Evolutionary conservation across 1,139 yeast genomes (phyloP).

Genomic region (Hyphopichia khmerensis): DNA sequence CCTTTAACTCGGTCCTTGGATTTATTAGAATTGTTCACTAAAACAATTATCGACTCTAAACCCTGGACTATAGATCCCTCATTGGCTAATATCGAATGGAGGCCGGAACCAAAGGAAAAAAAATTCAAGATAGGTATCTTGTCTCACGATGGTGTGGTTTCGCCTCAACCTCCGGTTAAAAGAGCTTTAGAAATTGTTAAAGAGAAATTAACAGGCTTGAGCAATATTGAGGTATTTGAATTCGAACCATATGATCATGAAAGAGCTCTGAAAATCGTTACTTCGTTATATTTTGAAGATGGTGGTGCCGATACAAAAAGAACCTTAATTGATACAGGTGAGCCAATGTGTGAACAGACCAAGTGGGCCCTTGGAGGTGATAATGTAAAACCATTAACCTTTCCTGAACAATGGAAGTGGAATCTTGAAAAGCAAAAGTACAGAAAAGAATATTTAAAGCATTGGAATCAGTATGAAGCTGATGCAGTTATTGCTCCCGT

Average conservation of each 20-base stretch:
- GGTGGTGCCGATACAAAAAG: slow-evolving; percentile 20
- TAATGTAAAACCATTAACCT: slow-evolving; percentile 4
- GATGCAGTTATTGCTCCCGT: slow-evolving; percentile 22
- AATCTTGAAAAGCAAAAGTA: slow-evolving; percentile 19
- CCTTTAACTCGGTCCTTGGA: slow-evolving; percentile 38
- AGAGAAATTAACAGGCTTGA: slow-evolving; percentile 10
- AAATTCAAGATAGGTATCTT: slow-evolving; percentile 16
- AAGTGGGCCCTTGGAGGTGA: slow-evolving; percentile 16
- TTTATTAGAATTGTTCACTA: slow-evolving; percentile 25
- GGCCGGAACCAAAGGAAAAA: slow-evolving; percentile 10
- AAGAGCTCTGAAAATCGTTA: slow-evolving; percentile 11
- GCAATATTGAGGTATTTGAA: slow-evolving; percentile 15
- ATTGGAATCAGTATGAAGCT: slow-evolving; percentile 16
- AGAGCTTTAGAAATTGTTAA: slow-evolving; percentile 20
- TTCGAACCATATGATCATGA: slow-evolving; percentile 17
- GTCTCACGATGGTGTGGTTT: slow-evolving; percentile 16
- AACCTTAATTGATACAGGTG: slow-evolving; percentile 15
- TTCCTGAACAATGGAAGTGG: slow-evolving; percentile 16
- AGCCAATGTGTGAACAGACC: slow-evolving; percentile 20
- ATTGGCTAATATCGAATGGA: slow-evolving; percentile 16
- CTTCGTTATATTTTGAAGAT: slow-evolving; percentile 20
- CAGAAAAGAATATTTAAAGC: slow-evolving; percentile 17
- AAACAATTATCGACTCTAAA: slow-evolving; percentile 21
- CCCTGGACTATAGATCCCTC: slow-evolving; percentile 22
- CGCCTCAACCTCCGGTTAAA: slow-evolving; percentile 19